Evolutionary conservation across 2,329 filamentous ascomycete species (phyloP).

Genomic region (Curvularia verruculosa): DNA sequence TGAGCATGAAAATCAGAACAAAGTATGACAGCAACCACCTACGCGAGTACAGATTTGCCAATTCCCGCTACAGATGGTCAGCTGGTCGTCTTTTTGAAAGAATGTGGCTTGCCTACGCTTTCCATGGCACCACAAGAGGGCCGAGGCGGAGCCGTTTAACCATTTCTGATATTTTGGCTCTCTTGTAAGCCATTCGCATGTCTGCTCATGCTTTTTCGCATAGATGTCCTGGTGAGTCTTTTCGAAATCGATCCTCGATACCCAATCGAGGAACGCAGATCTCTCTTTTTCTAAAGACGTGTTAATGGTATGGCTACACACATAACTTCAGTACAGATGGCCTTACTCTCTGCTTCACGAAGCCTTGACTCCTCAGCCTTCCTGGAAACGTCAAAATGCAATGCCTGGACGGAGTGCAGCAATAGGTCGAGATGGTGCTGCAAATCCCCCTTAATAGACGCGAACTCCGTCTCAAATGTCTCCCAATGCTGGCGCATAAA

Average conservation of each 20-base stretch:
- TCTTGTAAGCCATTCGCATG: slow-evolving; percentile 26
- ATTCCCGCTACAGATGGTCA: slow-evolving; percentile 26
- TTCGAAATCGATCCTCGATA: slow-evolving; percentile 28
- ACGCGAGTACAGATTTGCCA: slow-evolving; percentile 33
- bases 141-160: slow-evolving; percentile 13
- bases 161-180: slow-evolving; percentile 23
- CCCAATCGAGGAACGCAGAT: slow-evolving; percentile 27
- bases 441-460: slow-evolving; percentile 18
- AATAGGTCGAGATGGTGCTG: slow-evolving; percentile 26
- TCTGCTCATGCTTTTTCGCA: slow-evolving; percentile 25
- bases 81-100: neutral
- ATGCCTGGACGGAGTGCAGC: slow-evolving; percentile 19
- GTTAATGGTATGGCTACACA: neutral
- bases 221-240: slow-evolving; percentile 24
- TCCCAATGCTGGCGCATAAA: slow-evolving; percentile 33
- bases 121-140: slow-evolving; percentile 32
- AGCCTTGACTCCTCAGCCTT: slow-evolving; percentile 8
- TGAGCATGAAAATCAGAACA: neutral
- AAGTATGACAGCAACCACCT: slow-evolving; percentile 4
- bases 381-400: slow-evolving; percentile 16
- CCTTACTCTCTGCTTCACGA: slow-evolving; percentile 3
- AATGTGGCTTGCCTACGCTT: slow-evolving; percentile 19
- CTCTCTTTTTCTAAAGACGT: slow-evolving; percentile 16
- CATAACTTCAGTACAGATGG: neutral
- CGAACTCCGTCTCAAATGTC: slow-evolving; percentile 28